These are phyloP conservation scores for Pleurostoma richardsiae DNA, from an alignment of 2,329 filamentous ascomycete genomes.

Conservation along the genomic window DNA sequence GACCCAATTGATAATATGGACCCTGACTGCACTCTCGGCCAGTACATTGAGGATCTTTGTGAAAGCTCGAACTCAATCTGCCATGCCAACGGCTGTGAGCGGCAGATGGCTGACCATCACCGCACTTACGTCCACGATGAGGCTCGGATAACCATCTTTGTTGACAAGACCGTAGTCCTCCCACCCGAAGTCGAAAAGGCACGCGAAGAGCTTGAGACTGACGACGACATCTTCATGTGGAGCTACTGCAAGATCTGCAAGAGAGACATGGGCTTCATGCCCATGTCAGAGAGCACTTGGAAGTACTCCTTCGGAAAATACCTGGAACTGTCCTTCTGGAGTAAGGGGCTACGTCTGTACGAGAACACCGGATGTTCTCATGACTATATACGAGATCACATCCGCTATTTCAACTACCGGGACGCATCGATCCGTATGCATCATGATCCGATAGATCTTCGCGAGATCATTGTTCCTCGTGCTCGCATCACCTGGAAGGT, in stretches of 20 bases:
- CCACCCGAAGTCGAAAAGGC: conserved; percentile 59
- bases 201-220: conserved; percentile 31
- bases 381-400: conserved; percentile 86
- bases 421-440: conserved; percentile 85
- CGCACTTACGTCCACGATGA: conserved; percentile 96
- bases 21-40: conserved; percentile 87
- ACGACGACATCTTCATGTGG: conserved; percentile 86
- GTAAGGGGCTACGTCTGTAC: conserved; percentile 70
- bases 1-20: conserved; percentile 58
- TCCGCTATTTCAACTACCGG: conserved; percentile 86
- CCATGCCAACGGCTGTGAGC: conserved; percentile 77
- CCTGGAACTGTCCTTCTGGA: conserved; percentile 96
- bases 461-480: conserved; percentile 90
- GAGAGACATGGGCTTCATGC: conserved; percentile 80
- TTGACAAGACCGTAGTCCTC: conserved; percentile 55
- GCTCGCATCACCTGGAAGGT: conserved; percentile 96
- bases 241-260: conserved; percentile 90
- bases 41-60: conserved; percentile 91
- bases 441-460: conserved; percentile 85
- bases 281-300: conserved; percentile 93
- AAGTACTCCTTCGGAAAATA: conserved; percentile 99
- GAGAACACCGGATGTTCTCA: conserved; percentile 73
- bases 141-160: conserved; percentile 85
- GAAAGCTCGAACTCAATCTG: conserved; percentile 72
- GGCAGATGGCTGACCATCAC: conserved; percentile 87